Evolutionary conservation across 345 rosid genomes (phyloP).

Genomic region (Luvunga scandens): DNA sequence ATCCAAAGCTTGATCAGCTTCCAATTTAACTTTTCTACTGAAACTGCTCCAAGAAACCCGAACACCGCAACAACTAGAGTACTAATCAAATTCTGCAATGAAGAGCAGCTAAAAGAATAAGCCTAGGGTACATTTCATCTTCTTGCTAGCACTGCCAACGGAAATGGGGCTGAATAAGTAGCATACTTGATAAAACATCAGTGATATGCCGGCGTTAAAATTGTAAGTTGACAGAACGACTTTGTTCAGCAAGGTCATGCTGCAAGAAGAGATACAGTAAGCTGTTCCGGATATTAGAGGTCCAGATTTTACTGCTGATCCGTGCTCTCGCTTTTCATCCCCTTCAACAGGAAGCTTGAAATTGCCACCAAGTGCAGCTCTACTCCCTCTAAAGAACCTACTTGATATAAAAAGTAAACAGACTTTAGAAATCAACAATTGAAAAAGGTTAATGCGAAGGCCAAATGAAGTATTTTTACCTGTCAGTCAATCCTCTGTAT

Average conservation of each 20-base stretch:
- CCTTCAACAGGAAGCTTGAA: constrained; percentile 24
- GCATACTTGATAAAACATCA: constrained; percentile 91
- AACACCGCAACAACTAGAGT: constrained; percentile 58
- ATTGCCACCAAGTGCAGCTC: constrained; percentile 19
- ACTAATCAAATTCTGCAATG: constrained; percentile 76
- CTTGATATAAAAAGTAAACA: neutral
- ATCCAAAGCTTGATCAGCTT: constrained; percentile 77
- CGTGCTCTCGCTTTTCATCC: constrained; percentile 45
- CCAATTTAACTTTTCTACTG: constrained; percentile 82
- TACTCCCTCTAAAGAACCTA: constrained; percentile 64
- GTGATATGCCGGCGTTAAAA: constrained; percentile 73
- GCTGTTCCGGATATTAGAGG: constrained; percentile 85
- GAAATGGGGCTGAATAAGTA: neutral
- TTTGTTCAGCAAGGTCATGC: constrained; percentile 89
- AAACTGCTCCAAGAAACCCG: constrained; percentile 49
- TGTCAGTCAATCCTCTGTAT: constrained; percentile 48
- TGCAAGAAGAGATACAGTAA: constrained; percentile 86
- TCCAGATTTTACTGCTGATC: constrained; percentile 47
- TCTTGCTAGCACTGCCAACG: neutral
- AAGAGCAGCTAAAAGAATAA: constrained; percentile 9
- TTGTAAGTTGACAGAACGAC: constrained; percentile 71
- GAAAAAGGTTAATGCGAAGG: no score
- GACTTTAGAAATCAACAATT: neutral
- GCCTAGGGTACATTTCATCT: neutral
- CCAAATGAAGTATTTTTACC: constrained; percentile 31